phyloP scores from a whole-genome alignment of 129 eudicot genomes.

The Logfia minima region DNA sequence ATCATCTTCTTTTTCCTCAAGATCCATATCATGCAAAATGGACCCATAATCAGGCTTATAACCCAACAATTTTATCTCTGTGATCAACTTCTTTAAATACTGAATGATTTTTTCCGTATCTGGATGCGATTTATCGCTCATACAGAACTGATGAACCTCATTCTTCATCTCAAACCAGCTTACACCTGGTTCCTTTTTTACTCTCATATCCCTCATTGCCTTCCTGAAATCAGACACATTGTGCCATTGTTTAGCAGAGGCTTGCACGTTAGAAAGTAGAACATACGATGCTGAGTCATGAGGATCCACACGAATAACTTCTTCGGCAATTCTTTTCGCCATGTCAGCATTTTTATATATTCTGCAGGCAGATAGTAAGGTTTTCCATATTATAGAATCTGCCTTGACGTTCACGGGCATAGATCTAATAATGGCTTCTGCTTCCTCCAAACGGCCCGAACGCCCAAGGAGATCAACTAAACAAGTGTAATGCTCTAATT shows the following conservation, averaged over 20 bases:
- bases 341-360: slow-evolving; percentile 70
- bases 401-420: slow-evolving; percentile 62
- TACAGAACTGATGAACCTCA: slow-evolving; percentile 12
- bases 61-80: slow-evolving; percentile 6
- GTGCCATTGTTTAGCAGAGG: slow-evolving; percentile 70
- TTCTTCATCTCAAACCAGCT: slow-evolving; percentile 76
- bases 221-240: slow-evolving; percentile 62
- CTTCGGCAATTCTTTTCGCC: slow-evolving; percentile 68
- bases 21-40: slow-evolving; percentile 10
- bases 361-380: slow-evolving; percentile 74
- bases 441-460: slow-evolving; percentile 70
- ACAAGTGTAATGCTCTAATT: slow-evolving; percentile 73
- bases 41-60: slow-evolving; percentile 23
- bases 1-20: slow-evolving; percentile 17
- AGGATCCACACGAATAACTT: slow-evolving; percentile 62
- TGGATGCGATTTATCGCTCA: slow-evolving; percentile 9
- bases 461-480: slow-evolving; percentile 84
- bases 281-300: slow-evolving; percentile 76
- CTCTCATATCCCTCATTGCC: slow-evolving; percentile 60
- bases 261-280: slow-evolving; percentile 71
- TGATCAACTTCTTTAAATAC: neutral
- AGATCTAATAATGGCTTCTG: slow-evolving; percentile 57
- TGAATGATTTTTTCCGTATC: neutral
- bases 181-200: slow-evolving; percentile 84
- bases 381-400: slow-evolving; percentile 81